Percentiles rank a stretch among this genome's conserved stretches.
Evolutionary conservation across 2,329 filamentous ascomycete genomes (phyloP).

Genomic region (Neofusicoccum umdonicola): DNA sequence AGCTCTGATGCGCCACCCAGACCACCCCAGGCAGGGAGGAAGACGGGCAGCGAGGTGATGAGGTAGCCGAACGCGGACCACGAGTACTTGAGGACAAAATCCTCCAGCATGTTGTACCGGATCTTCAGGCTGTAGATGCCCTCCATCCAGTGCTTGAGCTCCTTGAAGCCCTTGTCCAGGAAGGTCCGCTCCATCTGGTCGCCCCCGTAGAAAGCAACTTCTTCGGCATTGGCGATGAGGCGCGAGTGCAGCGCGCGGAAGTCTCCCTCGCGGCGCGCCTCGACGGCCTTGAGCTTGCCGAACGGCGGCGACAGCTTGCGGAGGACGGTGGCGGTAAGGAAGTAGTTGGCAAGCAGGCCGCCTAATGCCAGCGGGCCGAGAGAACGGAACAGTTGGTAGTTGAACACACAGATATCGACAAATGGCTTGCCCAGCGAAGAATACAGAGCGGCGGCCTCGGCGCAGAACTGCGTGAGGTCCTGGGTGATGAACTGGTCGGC

Average conservation of each 20-base stretch:
- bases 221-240: conserved; percentile 93
- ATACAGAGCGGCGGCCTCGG: conserved; percentile 86
- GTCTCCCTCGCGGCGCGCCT: conserved; percentile 91
- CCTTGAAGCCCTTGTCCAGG: conserved; percentile 86
- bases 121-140: conserved; percentile 97
- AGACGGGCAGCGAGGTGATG: conserved; percentile 87
- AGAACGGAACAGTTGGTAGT: conserved; percentile 92
- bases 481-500: conserved; percentile 98
- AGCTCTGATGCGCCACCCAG: conserved; percentile 71
- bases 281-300: conserved; percentile 92
- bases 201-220: conserved; percentile 95
- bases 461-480: conserved; percentile 92
- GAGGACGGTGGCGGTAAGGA: conserved; percentile 86
- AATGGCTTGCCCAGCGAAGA: conserved; percentile 96
- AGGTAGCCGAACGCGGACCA: conserved; percentile 98
- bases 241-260: conserved; percentile 89
- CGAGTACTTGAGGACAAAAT: conserved; percentile 96
- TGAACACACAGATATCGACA: conserved; percentile 96
- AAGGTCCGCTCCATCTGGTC: conserved; percentile 94
- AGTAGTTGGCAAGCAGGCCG: conserved; percentile 87
- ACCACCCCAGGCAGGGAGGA: conserved; percentile 91
- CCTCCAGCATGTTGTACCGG: conserved; percentile 96
- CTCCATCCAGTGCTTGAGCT: conserved; percentile 95
- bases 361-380: conserved; percentile 84
- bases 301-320: conserved; percentile 89